Conservation (phyloP, 1,139 yeast genomes). For the Yamadazyma atlantica region DNA sequence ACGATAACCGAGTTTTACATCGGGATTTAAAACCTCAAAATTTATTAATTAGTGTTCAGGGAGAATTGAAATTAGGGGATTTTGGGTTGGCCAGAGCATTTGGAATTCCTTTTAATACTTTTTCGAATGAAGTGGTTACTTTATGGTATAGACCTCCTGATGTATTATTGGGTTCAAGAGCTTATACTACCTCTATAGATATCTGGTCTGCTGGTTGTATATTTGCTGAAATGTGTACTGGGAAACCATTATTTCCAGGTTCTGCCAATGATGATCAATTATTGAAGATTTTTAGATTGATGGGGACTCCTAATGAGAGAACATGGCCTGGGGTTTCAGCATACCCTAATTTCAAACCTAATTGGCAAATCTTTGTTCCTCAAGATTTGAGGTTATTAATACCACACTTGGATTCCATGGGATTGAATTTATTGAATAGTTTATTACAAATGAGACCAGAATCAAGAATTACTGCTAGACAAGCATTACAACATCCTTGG, state of each 20-base stretch:
- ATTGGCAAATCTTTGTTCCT: slow-evolving; percentile 76
- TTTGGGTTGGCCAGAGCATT: slow-evolving; percentile 97
- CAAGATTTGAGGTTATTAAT: slow-evolving; percentile 79
- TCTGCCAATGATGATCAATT: slow-evolving; percentile 94
- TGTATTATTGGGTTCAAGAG: slow-evolving; percentile 89
- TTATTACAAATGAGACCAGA: slow-evolving; percentile 92
- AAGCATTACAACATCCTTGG: slow-evolving; percentile 95
- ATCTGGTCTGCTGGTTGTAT: slow-evolving; percentile 99
- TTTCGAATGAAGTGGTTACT: slow-evolving; percentile 96
- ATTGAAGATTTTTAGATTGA: slow-evolving; percentile 79
- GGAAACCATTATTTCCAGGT: slow-evolving; percentile 97
- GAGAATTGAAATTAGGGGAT: slow-evolving; percentile 93
- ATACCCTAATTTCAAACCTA: slow-evolving; percentile 80
- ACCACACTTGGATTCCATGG: slow-evolving; percentile 77
- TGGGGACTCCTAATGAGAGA: slow-evolving; percentile 96
- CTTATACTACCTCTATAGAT: slow-evolving; percentile 93
- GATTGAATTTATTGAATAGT: slow-evolving; percentile 73
- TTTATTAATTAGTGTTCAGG: slow-evolving; percentile 79
- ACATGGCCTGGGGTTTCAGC: slow-evolving; percentile 94
- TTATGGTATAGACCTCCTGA: slow-evolving; percentile 99
- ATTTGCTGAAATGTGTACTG: slow-evolving; percentile 96
- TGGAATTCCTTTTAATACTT: slow-evolving; percentile 97
- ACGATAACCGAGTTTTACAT: slow-evolving; percentile 90
- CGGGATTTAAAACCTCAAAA: slow-evolving; percentile 97
- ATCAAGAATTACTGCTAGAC: slow-evolving; percentile 84